Evolutionary conservation across 345 rosid species (phyloP), one percentile per base, ranked within the genome.

Genomic region (Zanthoxylum bungeanum): DNA sequence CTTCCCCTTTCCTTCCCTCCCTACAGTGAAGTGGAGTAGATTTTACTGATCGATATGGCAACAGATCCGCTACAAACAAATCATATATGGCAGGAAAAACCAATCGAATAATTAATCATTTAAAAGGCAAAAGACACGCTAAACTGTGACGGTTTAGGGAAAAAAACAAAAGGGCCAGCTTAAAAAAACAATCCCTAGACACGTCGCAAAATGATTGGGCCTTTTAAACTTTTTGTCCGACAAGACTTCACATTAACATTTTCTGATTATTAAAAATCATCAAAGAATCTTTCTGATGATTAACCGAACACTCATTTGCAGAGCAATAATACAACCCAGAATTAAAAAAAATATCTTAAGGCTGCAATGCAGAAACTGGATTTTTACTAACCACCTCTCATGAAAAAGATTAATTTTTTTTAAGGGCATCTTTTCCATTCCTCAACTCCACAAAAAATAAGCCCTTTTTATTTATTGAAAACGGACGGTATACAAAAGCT

Each of bases 391-490:
- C 73, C 62, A 47, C 66, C 80, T 50, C 66, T 17, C 58, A 27
- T 2, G 14, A 31, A 49, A 66, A 68, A 73, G 33, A 66, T 19
- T 46, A 55, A 9, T 67, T 7, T 72, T 3, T 60, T 65, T 77
- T 24, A 49, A 31, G 37, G 77, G 83, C 40, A 75, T 80, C 85
- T 81, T 84, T n/a, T 86, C 79, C 75, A 72, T 77, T 73, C 82
- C 75, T 71, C 83, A 81, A 73, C 62, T 75, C 88, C 90, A 84
- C 90, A 71, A 79, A 71, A n/a, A 76, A 46, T 72, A 60, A 51
- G 28, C 56, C 52, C 53, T 65, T 70, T 58, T 40, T 17, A 11
- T 6, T 16, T 53, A 53, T 47, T 42, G 12, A 52, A 28, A 64
- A 65, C 49, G 25, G 37, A 77, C 56, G 69, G 42, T 68, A 69